phyloP scores from a whole-genome alignment of 2,329 filamentous ascomycete genomes.

The Teratosphaeria nubilosa region DNA sequence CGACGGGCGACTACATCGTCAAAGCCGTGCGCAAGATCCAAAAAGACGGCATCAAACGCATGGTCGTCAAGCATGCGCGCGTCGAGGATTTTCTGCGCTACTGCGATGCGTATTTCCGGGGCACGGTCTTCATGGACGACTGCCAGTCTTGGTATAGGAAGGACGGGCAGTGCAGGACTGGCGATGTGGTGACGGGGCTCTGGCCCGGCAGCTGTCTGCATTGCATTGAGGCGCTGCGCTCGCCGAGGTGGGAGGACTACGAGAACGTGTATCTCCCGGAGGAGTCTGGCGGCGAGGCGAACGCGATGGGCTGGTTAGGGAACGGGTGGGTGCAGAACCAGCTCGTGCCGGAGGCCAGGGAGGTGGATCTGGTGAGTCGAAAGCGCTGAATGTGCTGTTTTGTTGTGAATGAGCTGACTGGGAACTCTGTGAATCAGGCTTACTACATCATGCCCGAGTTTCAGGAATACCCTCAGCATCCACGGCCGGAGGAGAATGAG shows the following conservation, averaged over 20 bases:
- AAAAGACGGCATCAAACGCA: slow-evolving; percentile 31
- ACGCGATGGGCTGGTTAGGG: slow-evolving; percentile 55
- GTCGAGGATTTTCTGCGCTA: slow-evolving; percentile 42
- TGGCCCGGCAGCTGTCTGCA: slow-evolving; percentile 61
- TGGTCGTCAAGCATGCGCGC: slow-evolving; percentile 37
- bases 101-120: slow-evolving; percentile 40
- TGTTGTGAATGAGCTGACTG: not conserved
- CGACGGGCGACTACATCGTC: slow-evolving; percentile 27
- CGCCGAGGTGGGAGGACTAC: slow-evolving; percentile 51
- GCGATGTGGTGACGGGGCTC: slow-evolving; percentile 53
- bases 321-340: slow-evolving; percentile 58
- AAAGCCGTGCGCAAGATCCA: slow-evolving; percentile 33
- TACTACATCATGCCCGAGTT: slow-evolving; percentile 35
- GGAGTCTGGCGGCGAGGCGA: slow-evolving; percentile 27
- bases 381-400: no score
- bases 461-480: slow-evolving; percentile 25
- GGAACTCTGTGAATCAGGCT: slow-evolving; percentile 13
- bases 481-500: slow-evolving; percentile 31
- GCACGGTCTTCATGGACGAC: slow-evolving; percentile 45
- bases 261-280: slow-evolving; percentile 38
- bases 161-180: slow-evolving; percentile 43
- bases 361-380: slow-evolving; percentile 22
- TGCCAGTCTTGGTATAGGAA: slow-evolving; percentile 63
- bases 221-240: slow-evolving; percentile 47
- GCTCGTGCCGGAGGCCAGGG: slow-evolving; percentile 27